Conservation (phyloP, 306 rosid species). For the Quercus variabilis region DNA sequence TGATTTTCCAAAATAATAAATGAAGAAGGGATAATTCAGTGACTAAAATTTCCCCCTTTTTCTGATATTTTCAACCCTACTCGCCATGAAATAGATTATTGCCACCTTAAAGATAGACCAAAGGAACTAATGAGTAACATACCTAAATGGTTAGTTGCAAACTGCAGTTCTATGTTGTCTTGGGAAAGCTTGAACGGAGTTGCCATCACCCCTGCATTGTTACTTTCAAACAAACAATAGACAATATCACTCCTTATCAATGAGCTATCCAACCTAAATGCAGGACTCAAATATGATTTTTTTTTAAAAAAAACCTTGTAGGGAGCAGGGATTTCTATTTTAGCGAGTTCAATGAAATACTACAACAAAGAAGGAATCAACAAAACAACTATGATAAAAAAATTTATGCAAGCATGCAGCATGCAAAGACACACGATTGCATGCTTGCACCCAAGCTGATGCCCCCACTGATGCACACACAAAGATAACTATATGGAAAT, state of each 20-base stretch:
- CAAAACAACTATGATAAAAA: neutral
- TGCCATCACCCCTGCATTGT: slow-evolving; percentile 86
- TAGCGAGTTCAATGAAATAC: neutral
- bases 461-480: neutral
- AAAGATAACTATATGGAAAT: neutral
- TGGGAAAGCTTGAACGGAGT: slow-evolving; percentile 64
- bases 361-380: neutral
- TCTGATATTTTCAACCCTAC: neutral
- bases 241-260: neutral
- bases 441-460: neutral
- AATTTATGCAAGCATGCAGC: neutral
- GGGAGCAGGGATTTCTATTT: neutral
- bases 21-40: neutral
- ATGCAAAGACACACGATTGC: neutral
- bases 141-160: slow-evolving; percentile 87
- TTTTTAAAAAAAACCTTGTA: neutral
- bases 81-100: neutral
- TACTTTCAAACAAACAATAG: slow-evolving; percentile 43
- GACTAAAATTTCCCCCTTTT: neutral
- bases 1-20: neutral
- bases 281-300: neutral
- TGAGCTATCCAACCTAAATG: slow-evolving; percentile 3
- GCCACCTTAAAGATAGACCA: neutral
- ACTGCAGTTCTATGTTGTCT: slow-evolving; percentile 74
- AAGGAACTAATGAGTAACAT: slow-evolving; percentile 3